Conservation (phyloP, 2,329 filamentous ascomycete species). For the Alternaria angustiovoidea region DNA sequence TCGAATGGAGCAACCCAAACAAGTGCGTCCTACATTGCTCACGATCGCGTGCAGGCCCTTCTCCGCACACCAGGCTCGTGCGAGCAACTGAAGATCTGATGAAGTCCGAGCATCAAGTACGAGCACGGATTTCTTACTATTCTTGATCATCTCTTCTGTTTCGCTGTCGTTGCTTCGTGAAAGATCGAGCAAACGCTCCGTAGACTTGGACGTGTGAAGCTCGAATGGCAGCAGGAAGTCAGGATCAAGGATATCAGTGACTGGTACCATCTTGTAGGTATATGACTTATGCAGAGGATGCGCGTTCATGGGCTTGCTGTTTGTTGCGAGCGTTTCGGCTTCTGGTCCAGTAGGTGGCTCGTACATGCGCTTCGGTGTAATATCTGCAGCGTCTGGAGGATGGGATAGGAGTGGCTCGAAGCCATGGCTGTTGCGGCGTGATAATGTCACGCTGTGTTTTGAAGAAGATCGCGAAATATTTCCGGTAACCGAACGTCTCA, state of each 20-base stretch:
- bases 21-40: slow-evolving; percentile 71
- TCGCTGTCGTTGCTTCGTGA: slow-evolving; percentile 19
- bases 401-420: slow-evolving; percentile 47
- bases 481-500: slow-evolving; percentile 34
- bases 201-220: slow-evolving; percentile 24
- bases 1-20: slow-evolving; percentile 75
- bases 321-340: slow-evolving; percentile 9
- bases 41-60: slow-evolving; percentile 78
- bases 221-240: slow-evolving; percentile 39
- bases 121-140: slow-evolving; percentile 45
- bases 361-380: slow-evolving; percentile 38
- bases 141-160: slow-evolving; percentile 11
- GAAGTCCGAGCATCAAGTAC: slow-evolving; percentile 63
- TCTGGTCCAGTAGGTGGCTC: slow-evolving; percentile 25
- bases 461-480: slow-evolving; percentile 44
- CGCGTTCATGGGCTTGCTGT: slow-evolving; percentile 34
- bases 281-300: slow-evolving; percentile 55
- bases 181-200: slow-evolving; percentile 25
- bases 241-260: slow-evolving; percentile 39
- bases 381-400: slow-evolving; percentile 40
- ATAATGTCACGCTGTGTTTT: slow-evolving; percentile 39
- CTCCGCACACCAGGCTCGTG: slow-evolving; percentile 76
- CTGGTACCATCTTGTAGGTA: slow-evolving; percentile 47
- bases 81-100: slow-evolving; percentile 73
- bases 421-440: slow-evolving; percentile 45